Evolutionary conservation across 2,329 filamentous ascomycete genomes (phyloP).

Genomic region (Aspergillus carbonarius): DNA sequence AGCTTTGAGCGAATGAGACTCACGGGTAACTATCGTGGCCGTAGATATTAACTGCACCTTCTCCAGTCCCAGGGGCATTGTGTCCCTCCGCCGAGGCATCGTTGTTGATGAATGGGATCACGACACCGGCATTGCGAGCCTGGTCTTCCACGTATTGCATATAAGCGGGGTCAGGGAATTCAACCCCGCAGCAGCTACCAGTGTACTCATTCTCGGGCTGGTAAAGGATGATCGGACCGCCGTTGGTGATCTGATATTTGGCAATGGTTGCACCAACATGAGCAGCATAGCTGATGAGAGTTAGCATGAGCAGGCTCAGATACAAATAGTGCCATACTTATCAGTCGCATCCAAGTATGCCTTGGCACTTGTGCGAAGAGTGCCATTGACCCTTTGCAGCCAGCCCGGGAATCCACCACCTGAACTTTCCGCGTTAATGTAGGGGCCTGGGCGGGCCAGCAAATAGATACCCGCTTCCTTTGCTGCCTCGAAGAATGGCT

Average conservation of each 20-base stretch:
- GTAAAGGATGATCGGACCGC: conserved; percentile 73
- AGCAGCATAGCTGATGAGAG: conserved; percentile 54
- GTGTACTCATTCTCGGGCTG: conserved; percentile 84
- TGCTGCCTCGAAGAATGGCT: conserved; percentile 76
- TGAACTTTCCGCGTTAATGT: conserved; percentile 75
- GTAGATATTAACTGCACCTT: conserved; percentile 62
- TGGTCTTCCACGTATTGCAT: conserved; percentile 70
- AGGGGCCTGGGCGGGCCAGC: conserved; percentile 68
- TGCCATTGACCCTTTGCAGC: conserved; percentile 67
- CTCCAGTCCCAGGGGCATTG: conserved; percentile 63
- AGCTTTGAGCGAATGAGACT: conserved; percentile 9
- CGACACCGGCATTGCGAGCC: conserved; percentile 64
- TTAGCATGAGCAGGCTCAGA: conserved; percentile 6
- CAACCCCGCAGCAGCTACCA: conserved; percentile 46
- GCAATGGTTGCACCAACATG: conserved; percentile 67
- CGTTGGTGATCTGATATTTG: conserved; percentile 76
- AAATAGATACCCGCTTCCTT: conserved; percentile 72
- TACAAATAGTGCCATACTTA: conserved; percentile 45
- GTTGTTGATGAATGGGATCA: conserved; percentile 74
- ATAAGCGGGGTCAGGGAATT: conserved; percentile 67
- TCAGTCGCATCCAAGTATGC: conserved; percentile 67
- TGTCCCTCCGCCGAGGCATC: conserved; percentile 63
- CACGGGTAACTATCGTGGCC: conserved; percentile 64
- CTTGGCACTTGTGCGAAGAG: conserved; percentile 61
- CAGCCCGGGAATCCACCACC: conserved; percentile 81